phyloP scores from a whole-genome alignment of 768 basidiomycete genomes.

The Lyophyllum shimeji region DNA sequence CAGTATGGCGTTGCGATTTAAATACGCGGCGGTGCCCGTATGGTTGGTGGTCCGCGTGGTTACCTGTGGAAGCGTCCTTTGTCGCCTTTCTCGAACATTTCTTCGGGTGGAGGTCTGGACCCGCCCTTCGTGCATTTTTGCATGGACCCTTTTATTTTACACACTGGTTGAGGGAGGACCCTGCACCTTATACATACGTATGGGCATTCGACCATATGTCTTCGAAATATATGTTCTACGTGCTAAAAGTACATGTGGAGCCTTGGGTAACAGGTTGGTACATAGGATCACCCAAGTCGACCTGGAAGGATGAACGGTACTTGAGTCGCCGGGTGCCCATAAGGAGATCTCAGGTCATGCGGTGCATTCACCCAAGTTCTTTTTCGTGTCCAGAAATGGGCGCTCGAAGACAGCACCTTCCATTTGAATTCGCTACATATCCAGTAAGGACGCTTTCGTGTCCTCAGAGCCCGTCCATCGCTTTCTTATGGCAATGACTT shows the following conservation, averaged over 20 bases:
- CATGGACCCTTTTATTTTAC: not conserved
- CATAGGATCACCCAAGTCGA: too few species aligned
- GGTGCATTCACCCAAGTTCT: too few species aligned
- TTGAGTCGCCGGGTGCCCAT: not conserved
- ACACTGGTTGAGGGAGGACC: too few species aligned
- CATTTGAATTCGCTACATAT: not conserved
- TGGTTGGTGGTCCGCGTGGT: not conserved
- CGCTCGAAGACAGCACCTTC: too few species aligned
- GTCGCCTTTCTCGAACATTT: not conserved
- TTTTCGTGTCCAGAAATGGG: too few species aligned
- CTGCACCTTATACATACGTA: not conserved
- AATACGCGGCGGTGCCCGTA: not conserved
- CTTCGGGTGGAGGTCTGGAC: not conserved
- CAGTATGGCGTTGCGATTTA: conserved; percentile 1
- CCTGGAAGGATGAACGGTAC: not conserved
- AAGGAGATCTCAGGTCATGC: not conserved
- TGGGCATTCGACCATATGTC: not conserved
- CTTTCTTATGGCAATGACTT: not conserved
- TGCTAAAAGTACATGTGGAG: not conserved
- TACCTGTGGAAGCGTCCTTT: not conserved
- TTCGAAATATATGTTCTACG: not conserved
- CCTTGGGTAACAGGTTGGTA: too few species aligned
- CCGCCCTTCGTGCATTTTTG: not conserved
- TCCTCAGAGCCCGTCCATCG: not conserved
- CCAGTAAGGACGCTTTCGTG: not conserved